A percentile compares a stretch with the other conserved stretches of the same genome.
phyloP scores from a whole-genome alignment of 768 basidiomycete species.

The Amanita polypyramis region DNA sequence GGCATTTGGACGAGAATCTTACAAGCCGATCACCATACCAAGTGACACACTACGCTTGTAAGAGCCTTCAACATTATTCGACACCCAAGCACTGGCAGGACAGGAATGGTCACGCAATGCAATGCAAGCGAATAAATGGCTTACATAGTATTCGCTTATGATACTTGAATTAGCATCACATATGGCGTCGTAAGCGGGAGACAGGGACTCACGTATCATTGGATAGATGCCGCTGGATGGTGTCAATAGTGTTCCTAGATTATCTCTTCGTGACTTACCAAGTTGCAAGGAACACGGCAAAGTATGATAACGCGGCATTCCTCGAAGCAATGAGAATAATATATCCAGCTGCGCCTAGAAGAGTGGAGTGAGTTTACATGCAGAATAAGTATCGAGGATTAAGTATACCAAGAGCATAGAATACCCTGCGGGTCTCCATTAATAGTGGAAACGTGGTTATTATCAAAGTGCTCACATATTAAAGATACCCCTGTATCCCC shows the following conservation, averaged over 20 bases:
- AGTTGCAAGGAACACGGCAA: constrained; percentile 62
- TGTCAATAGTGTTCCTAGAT: background rate
- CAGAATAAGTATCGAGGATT: constrained; percentile 16
- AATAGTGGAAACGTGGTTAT: background rate
- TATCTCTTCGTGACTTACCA: constrained; percentile 28
- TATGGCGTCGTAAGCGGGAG: background rate
- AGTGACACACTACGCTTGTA: constrained; percentile 69
- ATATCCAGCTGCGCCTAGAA: constrained; percentile 48
- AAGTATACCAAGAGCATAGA: constrained; percentile 24
- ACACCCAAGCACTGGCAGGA: constrained; percentile 37
- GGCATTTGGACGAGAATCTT: constrained; percentile 10
- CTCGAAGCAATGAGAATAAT: constrained; percentile 59
- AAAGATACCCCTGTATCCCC: constrained; percentile 48
- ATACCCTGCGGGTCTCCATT: constrained; percentile 16
- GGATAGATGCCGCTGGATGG: constrained; percentile 59
- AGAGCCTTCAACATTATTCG: constrained; percentile 65
- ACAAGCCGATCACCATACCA: constrained; percentile 62
- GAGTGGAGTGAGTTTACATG: constrained; percentile 1
- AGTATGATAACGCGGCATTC: constrained; percentile 55
- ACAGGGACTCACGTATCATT: constrained; percentile 42
- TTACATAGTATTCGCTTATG: constrained; percentile 50
- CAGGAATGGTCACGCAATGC: background rate
- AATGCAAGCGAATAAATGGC: constrained; percentile 8
- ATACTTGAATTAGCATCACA: background rate
- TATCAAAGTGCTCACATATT: constrained; percentile 39